Base-by-base conservation (phyloP, 352 stramenopile species). In the Phytophthora colocasiae region DNA sequence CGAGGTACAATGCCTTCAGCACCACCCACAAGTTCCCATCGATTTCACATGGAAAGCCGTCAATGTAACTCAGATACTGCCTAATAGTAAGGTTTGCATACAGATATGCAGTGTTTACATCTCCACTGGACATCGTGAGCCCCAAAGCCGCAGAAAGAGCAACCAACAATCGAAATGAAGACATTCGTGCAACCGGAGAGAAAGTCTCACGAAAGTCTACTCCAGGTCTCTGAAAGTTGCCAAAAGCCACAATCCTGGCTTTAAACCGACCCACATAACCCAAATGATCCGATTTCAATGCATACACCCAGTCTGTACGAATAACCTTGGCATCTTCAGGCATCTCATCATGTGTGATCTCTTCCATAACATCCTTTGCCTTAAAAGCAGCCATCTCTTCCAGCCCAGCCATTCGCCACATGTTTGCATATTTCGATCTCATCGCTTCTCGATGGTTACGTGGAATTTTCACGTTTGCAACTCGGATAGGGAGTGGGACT, bases 91-190 rank as follows among this genome's bases (percentile, higher is more conserved):
- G 12, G 2, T 2, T 22, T 4, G 45, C 43, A 29, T 49, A 49
- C 19, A 55, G 17, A 31, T 53, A 62, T 1, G 54, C 54, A 19
- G 54, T 62, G 27, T 53, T 54, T 7, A 47, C 47, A 39, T 62
- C 54, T 11, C 54, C 29, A 11, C 39, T n/a, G 7, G 45, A 53
- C 3, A 52, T 6, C 6, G 1, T 12, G 1, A 52, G 5, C 1
- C 14, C 9, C 27, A 46, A 43, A 11, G n/a, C 19, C 9, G 34
- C 34, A 32, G 46, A 22, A 9, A 56, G 11, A 9, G 14, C 45
- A 31, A 63, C 8, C 26, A 56, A n/a, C 36, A 63, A 15, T 9
- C 56, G 34, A 24, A 63, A 63, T 2, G 55, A 63, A 1, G 44
- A 49, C 43, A 63, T 54, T 3, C 44, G 44, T 15, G 55, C 44